Evolutionary conservation across 768 basidiomycete species (phyloP).

Genomic region (Suillus bovinus): DNA sequence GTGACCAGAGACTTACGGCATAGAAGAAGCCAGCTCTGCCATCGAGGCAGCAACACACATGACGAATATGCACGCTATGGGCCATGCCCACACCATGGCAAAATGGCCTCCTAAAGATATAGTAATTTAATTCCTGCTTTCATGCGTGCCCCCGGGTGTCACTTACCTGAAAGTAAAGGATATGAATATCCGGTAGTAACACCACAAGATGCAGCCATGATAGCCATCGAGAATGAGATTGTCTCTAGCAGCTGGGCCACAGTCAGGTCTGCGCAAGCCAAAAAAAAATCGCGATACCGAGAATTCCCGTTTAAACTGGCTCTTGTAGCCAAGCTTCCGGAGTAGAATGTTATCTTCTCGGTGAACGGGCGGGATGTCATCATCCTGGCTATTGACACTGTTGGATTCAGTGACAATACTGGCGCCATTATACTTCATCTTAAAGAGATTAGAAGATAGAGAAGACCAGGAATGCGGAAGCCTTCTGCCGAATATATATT

Average conservation of each 20-base stretch:
- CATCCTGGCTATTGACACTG: slow-evolving; percentile 10
- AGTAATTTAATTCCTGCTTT: neutral
- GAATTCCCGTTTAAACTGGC: slow-evolving; percentile 27
- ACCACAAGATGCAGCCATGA: slow-evolving; percentile 25
- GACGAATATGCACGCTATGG: slow-evolving; percentile 22
- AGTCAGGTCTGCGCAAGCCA: neutral
- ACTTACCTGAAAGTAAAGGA: slow-evolving; percentile 19
- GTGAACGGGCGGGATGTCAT: slow-evolving; percentile 14
- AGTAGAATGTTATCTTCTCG: slow-evolving; percentile 19
- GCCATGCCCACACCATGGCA: slow-evolving; percentile 26
- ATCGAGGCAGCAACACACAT: slow-evolving; percentile 21
- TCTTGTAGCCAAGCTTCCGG: slow-evolving; percentile 27
- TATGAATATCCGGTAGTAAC: slow-evolving; percentile 21
- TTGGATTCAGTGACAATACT: slow-evolving; percentile 5
- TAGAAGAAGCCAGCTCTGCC: slow-evolving; percentile 23
- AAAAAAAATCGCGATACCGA: slow-evolving; percentile 13
- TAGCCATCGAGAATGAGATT: slow-evolving; percentile 25
- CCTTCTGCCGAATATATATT: slow-evolving; percentile 1
- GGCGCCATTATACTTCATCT: slow-evolving; percentile 13
- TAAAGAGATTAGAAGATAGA: neutral
- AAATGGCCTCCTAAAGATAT: slow-evolving; percentile 22
- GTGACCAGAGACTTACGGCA: slow-evolving; percentile 18
- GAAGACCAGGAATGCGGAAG: neutral
- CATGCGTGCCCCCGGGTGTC: neutral
- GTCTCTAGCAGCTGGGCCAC: slow-evolving; percentile 21